A percentile compares a stretch with the other conserved stretches of the same genome.
These are phyloP conservation scores for Candida arabinofermentans DNA, from an alignment of 805 yeast genomes.

Conservation along the genomic window DNA sequence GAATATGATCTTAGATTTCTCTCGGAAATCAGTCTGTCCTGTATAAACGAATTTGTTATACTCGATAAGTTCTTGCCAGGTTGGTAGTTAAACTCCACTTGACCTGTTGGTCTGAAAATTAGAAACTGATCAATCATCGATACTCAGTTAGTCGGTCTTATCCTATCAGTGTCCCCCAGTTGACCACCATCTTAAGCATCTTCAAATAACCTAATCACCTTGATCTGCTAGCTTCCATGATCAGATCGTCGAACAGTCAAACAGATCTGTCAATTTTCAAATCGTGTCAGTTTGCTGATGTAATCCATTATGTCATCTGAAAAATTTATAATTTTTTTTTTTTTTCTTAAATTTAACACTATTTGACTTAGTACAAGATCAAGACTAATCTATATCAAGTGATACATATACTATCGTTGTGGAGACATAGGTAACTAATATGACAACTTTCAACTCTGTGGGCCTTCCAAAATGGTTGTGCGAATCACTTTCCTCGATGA, in stretches of 20 bases:
- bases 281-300: too few relatives aligned
- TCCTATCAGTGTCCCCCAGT: not conserved
- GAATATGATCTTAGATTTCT: conserved; percentile 23
- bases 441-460: conserved; percentile 33
- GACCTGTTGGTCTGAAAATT: conserved; percentile 49
- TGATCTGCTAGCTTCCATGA: too few relatives aligned
- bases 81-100: conserved; percentile 46
- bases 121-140: conserved; percentile 45
- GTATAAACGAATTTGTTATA: conserved; percentile 44
- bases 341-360: not conserved
- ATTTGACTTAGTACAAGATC: not conserved
- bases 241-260: too few relatives aligned
- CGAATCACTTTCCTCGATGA: conserved; percentile 79
- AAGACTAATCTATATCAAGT: too few relatives aligned
- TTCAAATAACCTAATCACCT: too few relatives aligned
- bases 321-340: not conserved
- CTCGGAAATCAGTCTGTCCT: conserved; percentile 44
- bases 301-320: not conserved
- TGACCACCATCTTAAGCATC: not conserved
- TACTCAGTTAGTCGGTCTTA: not conserved
- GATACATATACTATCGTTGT: too few relatives aligned
- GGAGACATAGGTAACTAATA: not conserved
- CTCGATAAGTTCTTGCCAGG: conserved; percentile 35
- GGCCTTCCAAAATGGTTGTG: conserved; percentile 86
- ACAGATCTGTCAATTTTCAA: too few relatives aligned